Base-by-base conservation (phyloP, 2,329 filamentous ascomycete genomes). In the Kalaharituber pfeilii region DNA sequence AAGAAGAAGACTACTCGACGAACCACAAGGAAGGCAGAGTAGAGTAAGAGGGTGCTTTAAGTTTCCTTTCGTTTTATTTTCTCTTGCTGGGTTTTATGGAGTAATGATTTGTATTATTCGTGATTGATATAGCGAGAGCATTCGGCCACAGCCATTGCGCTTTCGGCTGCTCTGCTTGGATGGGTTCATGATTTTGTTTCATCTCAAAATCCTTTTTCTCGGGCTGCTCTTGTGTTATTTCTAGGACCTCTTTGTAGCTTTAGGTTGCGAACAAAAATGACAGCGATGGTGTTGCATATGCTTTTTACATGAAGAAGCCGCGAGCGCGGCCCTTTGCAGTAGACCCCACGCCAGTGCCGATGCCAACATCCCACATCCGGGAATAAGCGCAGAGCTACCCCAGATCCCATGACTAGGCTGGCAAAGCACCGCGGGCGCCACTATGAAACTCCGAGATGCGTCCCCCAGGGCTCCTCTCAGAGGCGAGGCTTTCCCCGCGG, bases 1-100 rank as follows among this genome's bases (percentile, higher is more conserved):
- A 87, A 91, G 75, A 82, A 78, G 62, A 86, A 93, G 79, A 75
- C 71, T 56, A 78, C 69, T 66, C 80, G 79, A 74, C 76, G 78
- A 60, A 69, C 70, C 57, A 76, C 75, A 56, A 74, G 75, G 65
- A 79, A 63, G 57, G 62, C 60, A 27, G 60, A 64, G 57, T 58
- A n/a, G n/a, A n/a, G n/a, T n/a, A n/a, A n/a, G n/a, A n/a, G n/a
- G n/a, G n/a, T n/a, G n/a, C n/a, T n/a, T n/a, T n/a, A 57, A 51
- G 49, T 27, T 26, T 1, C 24, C 44, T 39, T 13, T 15, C 4
- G 13, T 9, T 39, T 15, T 39, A 13, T 3, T 39, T 39, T 39
- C 33, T 18, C 20, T 18, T 39, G 5, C 15, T 39, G 33, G 7
- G 33, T 13, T 39, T 39, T 39, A 18, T 13, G 33, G 33, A 39